Conservation (phyloP, 2,329 filamentous ascomycete genomes). For the Bipolaris victoriae region DNA sequence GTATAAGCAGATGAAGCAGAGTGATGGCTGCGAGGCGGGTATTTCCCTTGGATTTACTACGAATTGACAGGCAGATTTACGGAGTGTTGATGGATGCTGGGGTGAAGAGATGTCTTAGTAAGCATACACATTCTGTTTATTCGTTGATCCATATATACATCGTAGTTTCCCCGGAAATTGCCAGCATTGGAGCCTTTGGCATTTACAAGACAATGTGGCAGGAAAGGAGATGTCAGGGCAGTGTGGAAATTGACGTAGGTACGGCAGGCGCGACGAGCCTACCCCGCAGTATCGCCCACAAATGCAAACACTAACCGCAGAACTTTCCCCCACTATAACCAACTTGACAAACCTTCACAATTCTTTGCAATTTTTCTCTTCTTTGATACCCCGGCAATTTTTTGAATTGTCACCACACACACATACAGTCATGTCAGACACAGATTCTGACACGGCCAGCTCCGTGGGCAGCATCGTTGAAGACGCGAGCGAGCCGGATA, state of each 20-base stretch:
- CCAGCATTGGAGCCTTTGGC: slow-evolving; percentile 31
- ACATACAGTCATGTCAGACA: slow-evolving; percentile 36
- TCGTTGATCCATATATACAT: slow-evolving; percentile 33
- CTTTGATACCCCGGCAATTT: not conserved
- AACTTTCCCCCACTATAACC: slow-evolving; percentile 26
- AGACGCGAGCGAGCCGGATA: slow-evolving; percentile 45
- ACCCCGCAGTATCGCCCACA: slow-evolving; percentile 40
- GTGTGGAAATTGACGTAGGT: not conserved
- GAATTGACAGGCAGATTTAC: slow-evolving; percentile 15
- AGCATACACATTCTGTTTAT: slow-evolving; percentile 26
- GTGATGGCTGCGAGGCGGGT: too few species aligned
- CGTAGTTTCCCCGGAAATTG: slow-evolving; percentile 24
- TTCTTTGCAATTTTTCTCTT: slow-evolving; percentile 4
- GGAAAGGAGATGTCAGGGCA: too few species aligned
- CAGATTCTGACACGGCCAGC: slow-evolving; percentile 40
- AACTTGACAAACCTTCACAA: slow-evolving; percentile 10
- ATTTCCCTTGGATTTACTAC: not conserved
- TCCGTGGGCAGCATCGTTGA: slow-evolving; percentile 45
- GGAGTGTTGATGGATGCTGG: slow-evolving; percentile 25
- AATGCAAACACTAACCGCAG: slow-evolving; percentile 34
- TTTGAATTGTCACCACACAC: not conserved
- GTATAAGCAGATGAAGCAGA: too few species aligned
- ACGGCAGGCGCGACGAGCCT: slow-evolving; percentile 27
- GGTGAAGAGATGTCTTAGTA: slow-evolving; percentile 26
- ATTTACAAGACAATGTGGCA: slow-evolving; percentile 19